Evolutionary conservation across 371 early-diverging fungal genomes (phyloP).

Genomic region (Phascolomyces articulosus): DNA sequence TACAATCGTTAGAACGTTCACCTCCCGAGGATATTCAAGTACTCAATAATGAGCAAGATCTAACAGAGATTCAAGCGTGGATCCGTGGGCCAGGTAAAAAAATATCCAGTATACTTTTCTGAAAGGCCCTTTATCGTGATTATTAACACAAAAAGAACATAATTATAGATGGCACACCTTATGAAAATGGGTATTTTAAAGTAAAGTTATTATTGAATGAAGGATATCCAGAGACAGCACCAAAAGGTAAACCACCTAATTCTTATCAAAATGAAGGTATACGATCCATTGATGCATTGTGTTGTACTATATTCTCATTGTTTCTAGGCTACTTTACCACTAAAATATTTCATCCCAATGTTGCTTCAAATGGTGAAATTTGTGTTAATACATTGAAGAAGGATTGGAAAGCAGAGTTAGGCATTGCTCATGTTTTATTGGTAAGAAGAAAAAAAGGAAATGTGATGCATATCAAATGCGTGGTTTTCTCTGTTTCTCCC

Average conservation of each 20-base stretch:
- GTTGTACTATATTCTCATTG: too few species aligned
- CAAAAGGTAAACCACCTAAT: constrained; percentile 66
- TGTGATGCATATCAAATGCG: too few species aligned
- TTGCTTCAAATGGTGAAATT: constrained; percentile 83
- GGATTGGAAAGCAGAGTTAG: constrained; percentile 88
- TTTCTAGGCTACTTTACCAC: constrained; percentile 73
- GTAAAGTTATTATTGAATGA: constrained; percentile 63
- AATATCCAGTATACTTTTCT: not conserved
- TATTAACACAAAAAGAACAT: not conserved
- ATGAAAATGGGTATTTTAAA: constrained; percentile 74
- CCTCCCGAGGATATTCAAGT: constrained; percentile 85
- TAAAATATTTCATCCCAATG: constrained; percentile 95
- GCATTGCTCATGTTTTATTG: constrained; percentile 81
- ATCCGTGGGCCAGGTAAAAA: constrained; percentile 83
- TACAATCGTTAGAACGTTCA: constrained; percentile 51
- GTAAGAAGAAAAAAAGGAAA: too few species aligned
- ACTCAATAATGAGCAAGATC: constrained; percentile 66
- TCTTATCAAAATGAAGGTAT: too few species aligned
- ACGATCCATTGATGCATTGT: too few species aligned
- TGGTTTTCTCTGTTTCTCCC: too few species aligned
- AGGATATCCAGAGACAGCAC: constrained; percentile 77
- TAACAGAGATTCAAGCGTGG: constrained; percentile 82
- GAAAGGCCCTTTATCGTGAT: too few species aligned
- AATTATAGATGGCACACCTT: constrained; percentile 72
- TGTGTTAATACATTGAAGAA: constrained; percentile 93